phyloP scores from a whole-genome alignment of 78 protist genomes.

The Isochrysis galbana region DNA sequence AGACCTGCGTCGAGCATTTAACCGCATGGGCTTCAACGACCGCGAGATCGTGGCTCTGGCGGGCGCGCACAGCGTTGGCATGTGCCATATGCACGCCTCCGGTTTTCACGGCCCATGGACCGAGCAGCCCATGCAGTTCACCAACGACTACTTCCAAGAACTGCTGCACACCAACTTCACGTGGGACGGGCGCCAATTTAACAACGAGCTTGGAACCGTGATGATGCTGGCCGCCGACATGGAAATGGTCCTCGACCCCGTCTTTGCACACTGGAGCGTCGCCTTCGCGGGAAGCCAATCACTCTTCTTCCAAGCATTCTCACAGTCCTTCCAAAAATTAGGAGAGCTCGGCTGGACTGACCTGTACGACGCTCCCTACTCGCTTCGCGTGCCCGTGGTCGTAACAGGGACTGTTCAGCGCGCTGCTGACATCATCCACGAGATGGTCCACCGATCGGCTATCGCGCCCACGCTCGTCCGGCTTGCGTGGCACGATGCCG shows the following conservation, averaged over 20 bases:
- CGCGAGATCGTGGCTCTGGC: constrained; percentile 58
- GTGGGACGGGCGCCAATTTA: neutral
- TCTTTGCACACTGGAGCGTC: neutral
- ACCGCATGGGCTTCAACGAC: constrained; percentile 70
- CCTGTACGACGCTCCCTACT: neutral
- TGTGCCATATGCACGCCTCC: constrained; percentile 45
- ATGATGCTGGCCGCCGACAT: neutral
- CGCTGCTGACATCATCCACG: neutral
- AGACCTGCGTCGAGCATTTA: constrained; percentile 56
- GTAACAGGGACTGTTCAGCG: neutral
- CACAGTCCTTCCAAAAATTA: neutral
- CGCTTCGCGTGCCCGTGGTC: neutral
- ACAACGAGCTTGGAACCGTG: neutral
- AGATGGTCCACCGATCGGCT: neutral
- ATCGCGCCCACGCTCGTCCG: neutral
- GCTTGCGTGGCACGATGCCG: constrained; percentile 48
- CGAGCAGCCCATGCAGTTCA: neutral
- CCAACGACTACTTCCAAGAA: neutral
- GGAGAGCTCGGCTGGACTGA: neutral
- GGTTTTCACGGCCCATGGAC: neutral
- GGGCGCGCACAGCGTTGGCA: constrained; percentile 66
- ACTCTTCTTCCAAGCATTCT: neutral
- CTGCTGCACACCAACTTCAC: neutral
- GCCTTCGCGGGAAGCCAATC: neutral
- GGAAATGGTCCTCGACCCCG: neutral